Conservation (phyloP, 140 eudicot species). For the Anethum foeniculum region DNA sequence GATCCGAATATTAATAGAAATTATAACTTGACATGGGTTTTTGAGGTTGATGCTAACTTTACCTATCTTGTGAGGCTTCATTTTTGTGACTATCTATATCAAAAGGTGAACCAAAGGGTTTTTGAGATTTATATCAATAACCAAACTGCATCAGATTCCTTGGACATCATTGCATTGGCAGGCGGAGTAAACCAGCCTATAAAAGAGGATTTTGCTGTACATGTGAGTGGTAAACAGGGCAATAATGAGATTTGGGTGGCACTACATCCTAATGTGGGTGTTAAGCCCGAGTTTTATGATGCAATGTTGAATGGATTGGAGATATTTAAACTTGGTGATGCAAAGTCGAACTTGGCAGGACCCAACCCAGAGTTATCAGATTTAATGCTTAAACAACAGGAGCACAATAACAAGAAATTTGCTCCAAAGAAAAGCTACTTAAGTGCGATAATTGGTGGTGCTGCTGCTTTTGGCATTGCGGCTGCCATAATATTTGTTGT, state of each 20-base stretch:
- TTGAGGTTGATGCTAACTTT: conserved; percentile 53
- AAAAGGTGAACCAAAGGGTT: conserved; percentile 47
- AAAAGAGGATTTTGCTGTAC: conserved; percentile 41
- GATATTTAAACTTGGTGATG: conserved; percentile 45
- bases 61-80: conserved; percentile 61
- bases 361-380: conserved; percentile 47
- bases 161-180: conserved; percentile 42
- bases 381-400: conserved; percentile 43
- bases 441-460: conserved; percentile 35
- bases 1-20: conserved; percentile 36
- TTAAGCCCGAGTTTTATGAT: conserved; percentile 33
- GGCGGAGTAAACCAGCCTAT: conserved; percentile 33
- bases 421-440: conserved; percentile 7
- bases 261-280: conserved; percentile 28
- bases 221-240: conserved; percentile 22
- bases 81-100: conserved; percentile 48
- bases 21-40: conserved; percentile 57
- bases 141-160: conserved; percentile 37
- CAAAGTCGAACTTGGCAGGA: conserved; percentile 44
- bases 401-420: conserved; percentile 25
- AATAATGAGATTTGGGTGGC: conserved; percentile 46
- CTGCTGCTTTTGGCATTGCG: conserved; percentile 49
- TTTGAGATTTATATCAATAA: conserved; percentile 51
- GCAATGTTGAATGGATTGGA: conserved; percentile 57
- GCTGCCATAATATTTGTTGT: conserved; percentile 26